Evolutionary conservation across 2,329 filamentous ascomycete species (phyloP).

Genomic region (Monilinia aucupariae): DNA sequence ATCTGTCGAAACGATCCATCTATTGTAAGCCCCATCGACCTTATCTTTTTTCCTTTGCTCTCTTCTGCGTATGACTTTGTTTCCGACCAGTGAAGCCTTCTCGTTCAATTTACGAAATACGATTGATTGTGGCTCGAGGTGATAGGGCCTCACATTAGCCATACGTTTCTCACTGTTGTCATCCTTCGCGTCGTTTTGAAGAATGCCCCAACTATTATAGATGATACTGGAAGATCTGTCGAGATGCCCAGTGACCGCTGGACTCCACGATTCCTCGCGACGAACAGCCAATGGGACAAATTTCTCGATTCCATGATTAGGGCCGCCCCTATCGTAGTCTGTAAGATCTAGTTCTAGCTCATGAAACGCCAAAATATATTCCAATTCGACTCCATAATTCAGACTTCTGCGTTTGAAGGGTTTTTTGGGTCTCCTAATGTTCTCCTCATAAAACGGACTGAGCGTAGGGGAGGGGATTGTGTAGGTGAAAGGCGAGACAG

Average conservation of each 20-base stretch:
- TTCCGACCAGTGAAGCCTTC: slow-evolving; percentile 7
- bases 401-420: neutral
- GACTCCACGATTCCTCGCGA: slow-evolving; percentile 16
- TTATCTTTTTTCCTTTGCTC: slow-evolving; percentile 9
- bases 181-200: neutral
- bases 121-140: slow-evolving; percentile 22
- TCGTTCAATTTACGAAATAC: slow-evolving; percentile 16
- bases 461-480: neutral
- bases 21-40: slow-evolving; percentile 17
- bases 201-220: slow-evolving; percentile 28
- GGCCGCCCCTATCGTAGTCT: neutral
- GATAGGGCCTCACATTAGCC: slow-evolving; percentile 13
- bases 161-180: neutral
- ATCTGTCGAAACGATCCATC: slow-evolving; percentile 26
- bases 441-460: neutral
- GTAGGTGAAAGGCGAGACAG: neutral
- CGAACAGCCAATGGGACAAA: slow-evolving; percentile 17
- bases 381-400: slow-evolving; percentile 27
- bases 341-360: slow-evolving; percentile 21
- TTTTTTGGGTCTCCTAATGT: neutral
- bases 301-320: slow-evolving; percentile 15
- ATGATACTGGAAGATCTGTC: slow-evolving; percentile 13
- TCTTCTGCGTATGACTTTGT: neutral
- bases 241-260: neutral
- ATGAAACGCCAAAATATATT: slow-evolving; percentile 28